phyloP scores from a whole-genome alignment of 176 grass and related monocot genomes.

The Aechmea fasciata region DNA sequence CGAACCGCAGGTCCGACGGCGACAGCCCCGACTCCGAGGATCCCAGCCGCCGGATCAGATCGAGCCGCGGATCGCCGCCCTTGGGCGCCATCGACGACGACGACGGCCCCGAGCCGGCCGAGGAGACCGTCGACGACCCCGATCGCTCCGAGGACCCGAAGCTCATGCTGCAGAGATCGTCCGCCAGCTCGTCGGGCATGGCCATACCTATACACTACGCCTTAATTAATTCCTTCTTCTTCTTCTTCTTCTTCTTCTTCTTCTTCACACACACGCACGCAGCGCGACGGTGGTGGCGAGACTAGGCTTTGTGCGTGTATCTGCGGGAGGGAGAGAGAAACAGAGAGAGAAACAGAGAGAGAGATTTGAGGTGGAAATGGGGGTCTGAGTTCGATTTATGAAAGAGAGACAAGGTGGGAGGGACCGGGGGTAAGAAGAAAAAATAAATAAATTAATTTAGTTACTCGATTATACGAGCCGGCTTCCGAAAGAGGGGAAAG shows the following conservation, averaged over 20 bases:
- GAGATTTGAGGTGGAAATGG: not conserved
- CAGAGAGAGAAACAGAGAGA: constrained; percentile 6
- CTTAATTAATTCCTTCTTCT: too few species aligned
- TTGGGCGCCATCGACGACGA: constrained; percentile 36
- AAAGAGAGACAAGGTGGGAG: not conserved
- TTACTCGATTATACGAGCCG: too few species aligned
- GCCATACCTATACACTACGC: not conserved
- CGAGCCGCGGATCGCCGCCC: not conserved
- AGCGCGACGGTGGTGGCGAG: not conserved
- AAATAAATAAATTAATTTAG: not conserved
- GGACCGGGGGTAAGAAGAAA: not conserved
- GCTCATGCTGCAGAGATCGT: constrained; percentile 94
- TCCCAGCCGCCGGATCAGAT: not conserved
- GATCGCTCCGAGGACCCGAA: constrained; percentile 90
- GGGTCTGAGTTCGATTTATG: not conserved
- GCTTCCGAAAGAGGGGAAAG: too few species aligned
- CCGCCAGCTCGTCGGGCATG: constrained; percentile 34
- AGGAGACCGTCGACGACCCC: constrained; percentile 59
- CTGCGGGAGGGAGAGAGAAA: not conserved
- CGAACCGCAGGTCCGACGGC: constrained; percentile 69
- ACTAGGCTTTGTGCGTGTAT: not conserved
- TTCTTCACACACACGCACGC: too few species aligned
- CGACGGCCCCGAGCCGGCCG: constrained; percentile 43
- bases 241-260: too few species aligned
- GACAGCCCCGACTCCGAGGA: constrained; percentile 36